Conservation (phyloP, 2,329 filamentous ascomycete species). For the Fusarium gaditjirri region DNA sequence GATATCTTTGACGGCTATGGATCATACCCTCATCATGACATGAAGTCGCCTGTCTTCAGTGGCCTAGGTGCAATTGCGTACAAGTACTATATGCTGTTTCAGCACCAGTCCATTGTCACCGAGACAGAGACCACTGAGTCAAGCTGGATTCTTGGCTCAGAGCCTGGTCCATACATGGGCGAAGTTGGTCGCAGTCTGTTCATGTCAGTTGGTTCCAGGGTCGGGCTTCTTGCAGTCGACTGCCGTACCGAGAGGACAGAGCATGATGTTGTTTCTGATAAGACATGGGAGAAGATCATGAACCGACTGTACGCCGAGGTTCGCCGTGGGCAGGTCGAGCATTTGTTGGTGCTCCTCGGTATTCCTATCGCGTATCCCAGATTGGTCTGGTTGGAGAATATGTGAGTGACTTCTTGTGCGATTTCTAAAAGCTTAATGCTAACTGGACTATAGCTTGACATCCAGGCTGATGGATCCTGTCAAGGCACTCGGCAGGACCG, state of each 20-base stretch:
- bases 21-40: constrained; percentile 91
- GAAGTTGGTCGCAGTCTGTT: constrained; percentile 88
- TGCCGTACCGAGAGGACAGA: constrained; percentile 90
- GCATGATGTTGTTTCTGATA: constrained; percentile 80
- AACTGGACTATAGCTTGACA: constrained; percentile 69
- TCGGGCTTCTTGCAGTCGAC: constrained; percentile 88
- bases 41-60: constrained; percentile 88
- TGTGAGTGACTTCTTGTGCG: constrained; percentile 58
- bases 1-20: constrained; percentile 93
- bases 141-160: constrained; percentile 86
- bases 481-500: constrained; percentile 86
- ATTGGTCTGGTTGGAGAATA: constrained; percentile 75
- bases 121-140: constrained; percentile 88
- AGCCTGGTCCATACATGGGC: constrained; percentile 88
- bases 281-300: constrained; percentile 88
- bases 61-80: constrained; percentile 92
- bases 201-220: constrained; percentile 80
- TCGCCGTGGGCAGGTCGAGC: constrained; percentile 84
- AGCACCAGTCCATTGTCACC: constrained; percentile 86
- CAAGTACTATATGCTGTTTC: constrained; percentile 99
- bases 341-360: constrained; percentile 87
- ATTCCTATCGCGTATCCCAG: constrained; percentile 86
- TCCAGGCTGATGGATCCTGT: constrained; percentile 88
- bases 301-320: constrained; percentile 87
- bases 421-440: constrained; percentile 36